These are phyloP conservation scores for Hirschfeldia incana DNA, from an alignment of 345 rosid genomes.

Conservation along the genomic window DNA sequence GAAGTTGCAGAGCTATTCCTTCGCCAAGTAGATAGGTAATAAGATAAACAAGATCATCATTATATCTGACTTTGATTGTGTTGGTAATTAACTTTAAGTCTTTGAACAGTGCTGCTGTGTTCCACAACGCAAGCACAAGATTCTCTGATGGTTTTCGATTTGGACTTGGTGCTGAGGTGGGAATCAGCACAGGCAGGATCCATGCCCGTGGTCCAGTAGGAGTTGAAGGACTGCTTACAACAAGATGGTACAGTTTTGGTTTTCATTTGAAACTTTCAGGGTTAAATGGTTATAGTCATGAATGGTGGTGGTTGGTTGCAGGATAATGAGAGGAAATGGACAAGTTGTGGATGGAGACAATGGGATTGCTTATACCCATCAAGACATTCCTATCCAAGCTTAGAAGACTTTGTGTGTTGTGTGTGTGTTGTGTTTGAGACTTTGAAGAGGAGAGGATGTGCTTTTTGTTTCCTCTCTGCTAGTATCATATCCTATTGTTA, in stretches of 20 bases:
- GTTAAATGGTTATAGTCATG: background rate
- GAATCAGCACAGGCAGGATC: conserved; percentile 94
- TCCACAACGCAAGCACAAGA: conserved; percentile 97
- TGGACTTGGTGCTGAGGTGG: conserved; percentile 99
- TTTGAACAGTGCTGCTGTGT: conserved; percentile 89
- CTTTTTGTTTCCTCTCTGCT: conserved; percentile 40
- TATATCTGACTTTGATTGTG: background rate
- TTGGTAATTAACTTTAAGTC: conserved; percentile 7
- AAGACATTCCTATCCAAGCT: conserved; percentile 49
- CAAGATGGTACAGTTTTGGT: conserved; percentile 67
- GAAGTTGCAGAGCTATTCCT: conserved; percentile 77
- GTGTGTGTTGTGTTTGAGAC: conserved; percentile 23
- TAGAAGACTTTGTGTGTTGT: conserved; percentile 17
- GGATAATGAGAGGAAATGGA: conserved; percentile 91
- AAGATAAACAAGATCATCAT: background rate
- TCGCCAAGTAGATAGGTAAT: conserved; percentile 80
- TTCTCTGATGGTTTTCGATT: conserved; percentile 97
- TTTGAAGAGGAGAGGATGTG: conserved; percentile 33
- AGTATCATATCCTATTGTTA: conserved; percentile 12
- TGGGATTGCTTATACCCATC: conserved; percentile 68
- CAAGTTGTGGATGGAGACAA: conserved; percentile 94
- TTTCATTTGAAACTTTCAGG: background rate
- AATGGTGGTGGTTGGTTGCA: conserved; percentile 38
- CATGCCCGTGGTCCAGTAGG: conserved; percentile 99
- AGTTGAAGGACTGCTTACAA: conserved; percentile 92